Evolutionary conservation across 2,329 filamentous ascomycete genomes (phyloP).

Genomic region (Cordyceps cicadae): DNA sequence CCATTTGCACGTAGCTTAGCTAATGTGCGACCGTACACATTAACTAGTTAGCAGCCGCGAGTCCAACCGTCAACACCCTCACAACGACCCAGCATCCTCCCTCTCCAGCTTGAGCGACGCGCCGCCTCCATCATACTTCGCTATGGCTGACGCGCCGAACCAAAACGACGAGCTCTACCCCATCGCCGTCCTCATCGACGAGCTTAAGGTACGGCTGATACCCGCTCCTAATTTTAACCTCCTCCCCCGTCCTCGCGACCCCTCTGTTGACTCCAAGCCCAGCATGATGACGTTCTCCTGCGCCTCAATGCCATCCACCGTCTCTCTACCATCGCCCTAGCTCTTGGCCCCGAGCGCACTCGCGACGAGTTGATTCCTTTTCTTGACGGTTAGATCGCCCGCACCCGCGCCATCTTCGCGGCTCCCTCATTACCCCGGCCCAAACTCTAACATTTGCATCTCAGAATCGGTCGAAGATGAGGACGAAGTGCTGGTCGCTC

Average conservation of each 20-base stretch:
- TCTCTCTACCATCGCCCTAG: slow-evolving; percentile 94
- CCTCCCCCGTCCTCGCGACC: slow-evolving; percentile 17
- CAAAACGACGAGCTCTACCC: slow-evolving; percentile 98
- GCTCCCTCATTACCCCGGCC: slow-evolving; percentile 13
- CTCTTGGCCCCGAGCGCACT: slow-evolving; percentile 89
- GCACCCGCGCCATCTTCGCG: slow-evolving; percentile 14
- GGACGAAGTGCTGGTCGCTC: slow-evolving; percentile 92
- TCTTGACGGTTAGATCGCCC: slow-evolving; percentile 73
- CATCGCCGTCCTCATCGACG: slow-evolving; percentile 98
- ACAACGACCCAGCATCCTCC: slow-evolving; percentile 1
- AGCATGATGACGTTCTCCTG: slow-evolving; percentile 98
- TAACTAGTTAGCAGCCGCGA: slow-evolving; percentile 8
- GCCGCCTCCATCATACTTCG: slow-evolving; percentile 29
- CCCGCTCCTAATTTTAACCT: background rate
- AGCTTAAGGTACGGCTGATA: slow-evolving; percentile 71
- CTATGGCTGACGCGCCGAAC: slow-evolving; percentile 82
- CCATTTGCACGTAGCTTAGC: no score
- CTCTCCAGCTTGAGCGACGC: slow-evolving; percentile 7
- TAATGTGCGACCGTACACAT: background rate
- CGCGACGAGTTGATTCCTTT: slow-evolving; percentile 98
- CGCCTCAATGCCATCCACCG: slow-evolving; percentile 97
- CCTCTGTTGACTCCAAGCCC: slow-evolving; percentile 22
- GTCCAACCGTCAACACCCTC: slow-evolving; percentile 7
- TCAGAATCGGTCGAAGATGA: slow-evolving; percentile 98
- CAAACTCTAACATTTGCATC: slow-evolving; percentile 16